phyloP scores from a whole-genome alignment of 495 filamentous ascomycete genomes.

The Tuber brumale region DNA sequence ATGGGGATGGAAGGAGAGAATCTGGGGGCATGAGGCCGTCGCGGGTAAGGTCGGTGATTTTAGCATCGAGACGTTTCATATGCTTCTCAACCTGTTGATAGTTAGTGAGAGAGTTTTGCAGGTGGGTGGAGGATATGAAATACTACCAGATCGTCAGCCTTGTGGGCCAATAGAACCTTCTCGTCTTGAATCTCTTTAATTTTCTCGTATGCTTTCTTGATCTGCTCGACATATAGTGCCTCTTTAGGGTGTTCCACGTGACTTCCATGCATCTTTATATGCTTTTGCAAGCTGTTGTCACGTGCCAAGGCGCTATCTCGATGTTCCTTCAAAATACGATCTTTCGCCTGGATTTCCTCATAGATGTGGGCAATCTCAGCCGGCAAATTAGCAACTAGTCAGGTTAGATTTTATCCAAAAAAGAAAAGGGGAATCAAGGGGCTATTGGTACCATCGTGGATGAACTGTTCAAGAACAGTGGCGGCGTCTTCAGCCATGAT shows the following conservation, averaged over 20 bases:
- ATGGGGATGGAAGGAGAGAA: constrained; percentile 67
- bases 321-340: constrained; percentile 68
- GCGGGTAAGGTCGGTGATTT: constrained; percentile 75
- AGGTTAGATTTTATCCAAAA: constrained; percentile 15
- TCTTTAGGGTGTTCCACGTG: constrained; percentile 80
- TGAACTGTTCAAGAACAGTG: constrained; percentile 85
- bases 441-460: constrained; percentile 59
- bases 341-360: constrained; percentile 90
- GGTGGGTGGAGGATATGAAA: constrained; percentile 9
- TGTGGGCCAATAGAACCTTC: constrained; percentile 73
- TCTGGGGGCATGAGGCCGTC: constrained; percentile 72
- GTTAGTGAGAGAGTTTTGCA: constrained; percentile 2
- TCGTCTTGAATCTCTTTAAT: constrained; percentile 74
- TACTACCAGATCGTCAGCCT: constrained; percentile 59
- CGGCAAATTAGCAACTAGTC: constrained; percentile 72
- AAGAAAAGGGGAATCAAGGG: background rate
- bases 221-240: constrained; percentile 61
- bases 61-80: constrained; percentile 74
- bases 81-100: constrained; percentile 66
- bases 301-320: constrained; percentile 64
- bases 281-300: constrained; percentile 81
- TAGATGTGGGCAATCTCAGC: constrained; percentile 86
- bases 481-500: constrained; percentile 65
- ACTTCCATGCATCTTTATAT: constrained; percentile 77
- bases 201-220: constrained; percentile 63